phyloP scores from a whole-genome alignment of 2,329 filamentous ascomycete genomes.

The Rugonectria rugulosa region DNA sequence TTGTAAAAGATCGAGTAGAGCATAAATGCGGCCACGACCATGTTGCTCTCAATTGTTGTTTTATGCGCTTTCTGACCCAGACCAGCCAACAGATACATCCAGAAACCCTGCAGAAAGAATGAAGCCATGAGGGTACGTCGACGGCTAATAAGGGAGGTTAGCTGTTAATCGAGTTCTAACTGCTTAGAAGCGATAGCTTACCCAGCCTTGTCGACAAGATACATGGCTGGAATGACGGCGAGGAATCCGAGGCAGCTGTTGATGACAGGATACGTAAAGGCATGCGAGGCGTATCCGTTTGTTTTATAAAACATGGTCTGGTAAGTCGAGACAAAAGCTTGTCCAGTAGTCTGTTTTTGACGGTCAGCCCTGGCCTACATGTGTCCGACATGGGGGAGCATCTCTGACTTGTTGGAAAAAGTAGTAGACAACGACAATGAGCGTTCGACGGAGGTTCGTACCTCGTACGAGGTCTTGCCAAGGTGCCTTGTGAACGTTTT shows the following conservation, averaged over 20 bases:
- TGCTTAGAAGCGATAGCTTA: not conserved
- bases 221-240: constrained; percentile 19
- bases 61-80: constrained; percentile 12
- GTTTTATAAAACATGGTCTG: constrained; percentile 33
- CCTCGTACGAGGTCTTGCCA: constrained; percentile 10
- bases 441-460: not conserved
- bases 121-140: constrained; percentile 6
- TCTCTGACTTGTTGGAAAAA: constrained; percentile 21
- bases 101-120: constrained; percentile 15
- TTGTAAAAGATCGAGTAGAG: not conserved
- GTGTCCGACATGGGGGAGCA: not conserved
- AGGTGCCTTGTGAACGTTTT: constrained; percentile 14
- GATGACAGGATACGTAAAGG: constrained; percentile 23
- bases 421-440: constrained; percentile 8
- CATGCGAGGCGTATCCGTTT: constrained; percentile 20
- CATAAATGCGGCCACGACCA: constrained; percentile 1
- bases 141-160: not conserved
- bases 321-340: constrained; percentile 32
- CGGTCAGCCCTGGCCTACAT: not conserved
- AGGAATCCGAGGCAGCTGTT: constrained; percentile 12
- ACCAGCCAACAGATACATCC: constrained; percentile 7
- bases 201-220: constrained; percentile 20
- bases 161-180: not conserved
- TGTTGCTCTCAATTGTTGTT: not conserved
- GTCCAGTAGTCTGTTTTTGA: constrained; percentile 22